These are phyloP conservation scores for Glycyrrhiza uralensis DNA, from an alignment of 306 rosid genomes.

Conservation along the genomic window DNA sequence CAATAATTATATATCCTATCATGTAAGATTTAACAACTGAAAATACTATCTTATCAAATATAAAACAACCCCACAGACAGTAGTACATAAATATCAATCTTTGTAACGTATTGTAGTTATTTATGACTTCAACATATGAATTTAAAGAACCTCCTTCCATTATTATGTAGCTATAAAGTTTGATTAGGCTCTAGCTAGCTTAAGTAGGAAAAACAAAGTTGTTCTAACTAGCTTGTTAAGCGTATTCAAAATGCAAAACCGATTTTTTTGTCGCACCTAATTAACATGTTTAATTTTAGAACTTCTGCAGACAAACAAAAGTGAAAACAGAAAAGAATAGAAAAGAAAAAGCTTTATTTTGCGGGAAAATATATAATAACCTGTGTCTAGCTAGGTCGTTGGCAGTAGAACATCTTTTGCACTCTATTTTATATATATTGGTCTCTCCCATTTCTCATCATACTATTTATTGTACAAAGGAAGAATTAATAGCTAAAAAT, in stretches of 20 bases:
- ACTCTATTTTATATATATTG: too few relatives aligned
- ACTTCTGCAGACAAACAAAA: not conserved
- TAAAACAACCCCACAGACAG: not conserved
- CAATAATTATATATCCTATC: slow-evolving; percentile 1
- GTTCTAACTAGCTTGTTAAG: not conserved
- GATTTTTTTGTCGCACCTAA: not conserved
- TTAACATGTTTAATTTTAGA: slow-evolving; percentile 2
- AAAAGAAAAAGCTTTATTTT: not conserved
- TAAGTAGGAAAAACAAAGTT: not conserved
- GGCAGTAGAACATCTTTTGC: too few relatives aligned
- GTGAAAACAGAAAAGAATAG: not conserved
- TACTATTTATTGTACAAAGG: too few relatives aligned
- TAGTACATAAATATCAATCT: not conserved
- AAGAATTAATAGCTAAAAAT: too few relatives aligned
- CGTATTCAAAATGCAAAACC: not conserved
- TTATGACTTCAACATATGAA: not conserved
- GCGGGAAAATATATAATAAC: too few relatives aligned
- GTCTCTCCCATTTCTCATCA: too few relatives aligned
- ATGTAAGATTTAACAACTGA: slow-evolving; percentile 3
- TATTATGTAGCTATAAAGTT: not conserved
- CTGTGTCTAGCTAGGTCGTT: not conserved
- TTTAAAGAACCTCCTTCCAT: not conserved
- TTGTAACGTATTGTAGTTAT: not conserved
- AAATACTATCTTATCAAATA: not conserved
- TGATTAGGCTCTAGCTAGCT: not conserved